Base-by-base conservation (phyloP, 179 eudicot species). In the Spinacia oleracea region DNA sequence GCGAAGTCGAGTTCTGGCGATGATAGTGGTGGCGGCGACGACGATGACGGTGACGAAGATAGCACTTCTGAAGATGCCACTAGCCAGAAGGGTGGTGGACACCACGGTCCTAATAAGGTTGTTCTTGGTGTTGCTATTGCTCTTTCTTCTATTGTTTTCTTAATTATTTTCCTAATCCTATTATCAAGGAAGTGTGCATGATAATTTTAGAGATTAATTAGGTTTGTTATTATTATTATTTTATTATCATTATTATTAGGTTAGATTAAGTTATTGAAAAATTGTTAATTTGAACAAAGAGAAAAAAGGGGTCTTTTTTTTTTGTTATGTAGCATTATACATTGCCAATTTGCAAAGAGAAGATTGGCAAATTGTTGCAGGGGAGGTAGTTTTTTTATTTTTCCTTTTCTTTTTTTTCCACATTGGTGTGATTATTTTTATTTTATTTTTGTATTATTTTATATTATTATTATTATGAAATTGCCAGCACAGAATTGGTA, bases 101-200 rank as follows among this genome's bases (percentile, higher is more conserved):
- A 82, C 53, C 87, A 86, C 81, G 97, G 98, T 63, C 96, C 97
- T 11, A 92, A 87, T 80, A 93, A 92, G 90, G 90, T 92, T 83
- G 96, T 96, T 85, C 92, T 96, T 84, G 99, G 96, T 38, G 87
- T 92, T 42, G 92, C 97, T 8, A 91, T 96, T 80, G 97, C 90
- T 79, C 87, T 96, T 73, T 88, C 97, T 21, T 90, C 96, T 7
- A 88, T 91, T 64, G 90, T 93, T 27, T 91, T 96, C 76, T 86
- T 96, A 48, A 90, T 96, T 60, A 85, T 96, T 68, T 96, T 92
- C 85, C 83, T 91, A 64, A 86, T 96, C 27, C 75, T 92, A 25
- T 78, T 91, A 40, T 89, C 97, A 7, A 96, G 84, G 78, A 89
- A 89, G 70, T 93, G 96, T 85, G 87, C 88, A 80, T 89, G 83